These are phyloP conservation scores for Kodamaea sp. DNA, from an alignment of 1,139 yeast species.

Conservation along the genomic window DNA sequence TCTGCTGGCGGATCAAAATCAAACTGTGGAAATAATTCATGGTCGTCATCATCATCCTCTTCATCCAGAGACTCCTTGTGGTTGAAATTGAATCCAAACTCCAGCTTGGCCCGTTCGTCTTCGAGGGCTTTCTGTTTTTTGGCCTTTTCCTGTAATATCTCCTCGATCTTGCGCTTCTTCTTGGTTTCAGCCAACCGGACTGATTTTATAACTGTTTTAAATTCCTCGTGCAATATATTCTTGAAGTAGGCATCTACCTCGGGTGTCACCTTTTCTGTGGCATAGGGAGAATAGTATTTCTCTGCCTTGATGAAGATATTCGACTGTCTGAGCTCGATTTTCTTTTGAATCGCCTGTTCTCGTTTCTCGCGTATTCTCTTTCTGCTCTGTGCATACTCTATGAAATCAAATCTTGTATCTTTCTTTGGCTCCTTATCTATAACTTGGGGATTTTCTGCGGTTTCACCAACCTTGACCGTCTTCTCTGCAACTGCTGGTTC, in stretches of 20 bases:
- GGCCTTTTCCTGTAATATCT: slow-evolving; percentile 24
- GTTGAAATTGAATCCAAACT: slow-evolving; percentile 36
- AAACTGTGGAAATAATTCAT: slow-evolving; percentile 17
- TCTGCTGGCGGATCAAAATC: slow-evolving; percentile 10
- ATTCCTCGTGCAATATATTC: slow-evolving; percentile 33
- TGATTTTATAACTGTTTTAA: slow-evolving; percentile 35
- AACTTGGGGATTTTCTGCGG: slow-evolving; percentile 1
- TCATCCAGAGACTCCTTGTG: slow-evolving; percentile 25
- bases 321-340: slow-evolving; percentile 23
- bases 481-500: slow-evolving; percentile 14
- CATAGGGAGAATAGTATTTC: slow-evolving; percentile 41
- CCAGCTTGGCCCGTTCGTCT: slow-evolving; percentile 21
- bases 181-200: slow-evolving; percentile 34
- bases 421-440: neutral
- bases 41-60: slow-evolving; percentile 22
- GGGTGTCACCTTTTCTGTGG: slow-evolving; percentile 24
- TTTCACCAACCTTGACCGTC: slow-evolving; percentile 7
- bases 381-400: slow-evolving; percentile 54
- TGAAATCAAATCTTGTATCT: slow-evolving; percentile 49
- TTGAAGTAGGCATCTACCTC: slow-evolving; percentile 28
- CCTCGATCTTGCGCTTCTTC: slow-evolving; percentile 23
- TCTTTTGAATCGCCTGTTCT: slow-evolving; percentile 21
- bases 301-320: slow-evolving; percentile 52
- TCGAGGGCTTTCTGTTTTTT: slow-evolving; percentile 22
- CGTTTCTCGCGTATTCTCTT: slow-evolving; percentile 15